Base-by-base conservation (phyloP, 306 rosid species). In the Geum urbanum region DNA sequence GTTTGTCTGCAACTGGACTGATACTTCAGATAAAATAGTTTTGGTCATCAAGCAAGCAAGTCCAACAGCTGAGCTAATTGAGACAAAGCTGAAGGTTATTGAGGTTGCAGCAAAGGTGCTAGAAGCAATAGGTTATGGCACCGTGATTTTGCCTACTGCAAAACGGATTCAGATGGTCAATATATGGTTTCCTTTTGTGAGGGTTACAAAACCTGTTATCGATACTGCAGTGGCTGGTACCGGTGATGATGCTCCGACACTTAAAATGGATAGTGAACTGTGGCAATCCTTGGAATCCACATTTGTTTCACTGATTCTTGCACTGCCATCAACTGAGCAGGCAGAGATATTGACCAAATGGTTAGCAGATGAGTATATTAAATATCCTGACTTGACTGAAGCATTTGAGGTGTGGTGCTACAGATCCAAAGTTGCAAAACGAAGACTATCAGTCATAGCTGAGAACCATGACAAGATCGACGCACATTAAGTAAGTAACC, bases 391-490 rank as follows among this genome's bases (percentile, higher is more conserved):
- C 83, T 82, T 94, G 69, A 84, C 95, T 0, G 96, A 91, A 79
- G 96, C 96, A 43, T 94, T 94, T 59, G 96, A 91, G 77, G 89
- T 87, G 40, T 94, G 99, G 97, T 91, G 96, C 79, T 89, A 84
- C 66, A 79, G 96, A 72, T 82, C 96, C 71, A 94, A 91, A 82
- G 95, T 87, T 76, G 86, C 97, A 13, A 87, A 78, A 76, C 81
- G 97, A 76, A 88, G 97, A 76, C 74, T 94, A 43, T 85, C 95
- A 5, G 50, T 81, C 58, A 53, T 82, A 52, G 86, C 80, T 64
- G 85, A 80, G 72, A 85, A 80, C 62, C 85, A 76, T 68, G 83
- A 76, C 72, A 75, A 75, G 72, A 76, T 80, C 51, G 64, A 76
- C 72, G 41, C 86, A 57, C 66, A 73, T 64, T 86, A 82, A 81